These are phyloP conservation scores for Cladosporium sp. DNA, from an alignment of 2,329 filamentous ascomycete species.

Conservation along the genomic window DNA sequence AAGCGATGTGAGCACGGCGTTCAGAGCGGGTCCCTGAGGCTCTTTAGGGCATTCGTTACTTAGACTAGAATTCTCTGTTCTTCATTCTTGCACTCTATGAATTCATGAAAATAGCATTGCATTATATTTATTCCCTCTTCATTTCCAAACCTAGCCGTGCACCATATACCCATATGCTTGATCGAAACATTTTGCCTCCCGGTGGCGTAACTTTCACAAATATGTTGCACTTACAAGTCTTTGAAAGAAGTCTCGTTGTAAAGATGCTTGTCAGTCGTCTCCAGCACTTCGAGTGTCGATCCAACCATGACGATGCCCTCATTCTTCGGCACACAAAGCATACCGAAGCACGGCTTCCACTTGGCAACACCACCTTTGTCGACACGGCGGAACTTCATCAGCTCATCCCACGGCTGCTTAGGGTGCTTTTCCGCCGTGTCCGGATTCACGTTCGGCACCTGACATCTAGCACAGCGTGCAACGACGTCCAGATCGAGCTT, in stretches of 20 bases:
- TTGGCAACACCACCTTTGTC: conserved; percentile 57
- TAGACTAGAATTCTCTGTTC: not conserved
- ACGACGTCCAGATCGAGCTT: conserved; percentile 53
- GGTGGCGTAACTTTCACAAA: too few species aligned
- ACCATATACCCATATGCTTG: too few species aligned
- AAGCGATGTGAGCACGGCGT: not conserved
- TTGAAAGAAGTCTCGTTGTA: conserved; percentile 40
- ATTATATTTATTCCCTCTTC: not conserved
- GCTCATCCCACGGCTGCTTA: conserved; percentile 58
- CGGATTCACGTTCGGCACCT: conserved; percentile 62
- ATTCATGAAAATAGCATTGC: not conserved
- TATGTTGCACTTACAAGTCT: conserved; percentile 23
- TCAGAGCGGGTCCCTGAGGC: not conserved
- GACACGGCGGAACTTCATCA: conserved; percentile 58
- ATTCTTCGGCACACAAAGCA: conserved; percentile 57
- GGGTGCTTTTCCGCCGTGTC: conserved; percentile 57
- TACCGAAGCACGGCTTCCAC: conserved; percentile 64
- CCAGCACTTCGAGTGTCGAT: conserved; percentile 55
- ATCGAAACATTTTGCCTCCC: too few species aligned
- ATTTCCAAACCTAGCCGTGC: too few species aligned
- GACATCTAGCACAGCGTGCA: conserved; percentile 57
- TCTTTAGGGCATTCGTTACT: not conserved
- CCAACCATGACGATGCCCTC: conserved; percentile 55
- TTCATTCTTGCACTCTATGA: not conserved
- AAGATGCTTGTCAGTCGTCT: conserved; percentile 54